These are phyloP conservation scores for Geotrichum histeridarum DNA, from an alignment of 1,139 yeast genomes.

Conservation along the genomic window DNA sequence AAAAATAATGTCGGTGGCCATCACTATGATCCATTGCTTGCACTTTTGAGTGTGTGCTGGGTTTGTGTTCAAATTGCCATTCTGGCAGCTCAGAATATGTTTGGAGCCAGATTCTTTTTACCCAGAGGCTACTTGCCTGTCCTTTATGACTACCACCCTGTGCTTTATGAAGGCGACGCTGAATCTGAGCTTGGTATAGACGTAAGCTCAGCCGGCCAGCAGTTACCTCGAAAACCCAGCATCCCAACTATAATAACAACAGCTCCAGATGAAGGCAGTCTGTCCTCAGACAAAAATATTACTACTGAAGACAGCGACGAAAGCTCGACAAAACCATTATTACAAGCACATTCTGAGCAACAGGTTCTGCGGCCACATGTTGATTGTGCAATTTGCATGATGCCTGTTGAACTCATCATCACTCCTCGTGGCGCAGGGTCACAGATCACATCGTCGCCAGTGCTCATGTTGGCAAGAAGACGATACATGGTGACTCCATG, in stretches of 20 bases:
- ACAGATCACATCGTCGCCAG: conserved; percentile 34
- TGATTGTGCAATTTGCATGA: conserved; percentile 92
- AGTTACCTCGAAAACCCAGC: background rate
- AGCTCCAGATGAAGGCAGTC: conserved; percentile 2
- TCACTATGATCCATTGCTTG: conserved; percentile 51
- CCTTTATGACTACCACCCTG: conserved; percentile 76
- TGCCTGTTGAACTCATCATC: conserved; percentile 59
- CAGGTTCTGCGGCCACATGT: conserved; percentile 25
- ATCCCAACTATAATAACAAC: background rate
- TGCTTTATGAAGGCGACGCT: conserved; percentile 54
- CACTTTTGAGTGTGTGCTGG: conserved; percentile 48
- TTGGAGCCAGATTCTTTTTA: conserved; percentile 81
- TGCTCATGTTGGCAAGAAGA: conserved; percentile 38
- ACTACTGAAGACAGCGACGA: conserved; percentile 5
- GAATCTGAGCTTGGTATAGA: conserved; percentile 48
- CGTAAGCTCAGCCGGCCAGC: conserved; percentile 8
- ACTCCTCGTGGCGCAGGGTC: conserved; percentile 32
- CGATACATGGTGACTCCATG: conserved; percentile 89
- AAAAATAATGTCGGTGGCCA: conserved; percentile 47
- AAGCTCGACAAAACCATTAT: background rate
- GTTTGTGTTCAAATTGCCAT: conserved; percentile 50
- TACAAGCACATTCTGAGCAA: conserved; percentile 26
- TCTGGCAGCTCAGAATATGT: conserved; percentile 54
- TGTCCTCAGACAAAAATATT: background rate
- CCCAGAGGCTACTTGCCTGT: conserved; percentile 70